Evolutionary conservation across 208 protist species (phyloP).

Genomic region (Trichomonas vaginalis): DNA sequence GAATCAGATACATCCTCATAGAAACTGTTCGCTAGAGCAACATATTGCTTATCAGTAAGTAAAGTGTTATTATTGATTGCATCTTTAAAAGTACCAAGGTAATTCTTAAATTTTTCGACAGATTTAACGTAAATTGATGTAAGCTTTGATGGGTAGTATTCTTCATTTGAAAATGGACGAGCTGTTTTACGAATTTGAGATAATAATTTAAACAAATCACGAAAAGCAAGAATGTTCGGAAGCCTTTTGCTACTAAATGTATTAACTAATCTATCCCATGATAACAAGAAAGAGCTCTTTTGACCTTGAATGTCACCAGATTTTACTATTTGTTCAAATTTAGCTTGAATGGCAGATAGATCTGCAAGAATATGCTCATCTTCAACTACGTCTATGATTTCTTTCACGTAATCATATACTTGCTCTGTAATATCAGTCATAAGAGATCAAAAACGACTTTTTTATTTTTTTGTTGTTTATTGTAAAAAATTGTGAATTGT

Average conservation of each 20-base stretch:
- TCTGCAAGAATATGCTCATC: background rate
- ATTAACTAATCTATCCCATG: background rate
- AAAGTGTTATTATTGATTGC: background rate
- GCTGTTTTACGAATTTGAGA: background rate
- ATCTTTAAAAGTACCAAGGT: background rate
- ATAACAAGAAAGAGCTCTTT: background rate
- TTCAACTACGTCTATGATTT: background rate
- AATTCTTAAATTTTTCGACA: background rate
- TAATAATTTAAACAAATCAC: background rate
- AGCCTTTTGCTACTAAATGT: background rate
- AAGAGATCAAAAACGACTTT: no score
- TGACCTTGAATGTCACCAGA: background rate
- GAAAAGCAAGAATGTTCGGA: background rate
- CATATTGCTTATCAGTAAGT: background rate
- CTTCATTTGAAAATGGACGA: background rate
- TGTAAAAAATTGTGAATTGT: no score
- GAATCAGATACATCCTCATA: background rate
- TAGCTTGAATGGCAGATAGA: background rate
- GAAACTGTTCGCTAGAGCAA: background rate
- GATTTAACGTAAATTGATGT: background rate
- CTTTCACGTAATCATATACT: background rate
- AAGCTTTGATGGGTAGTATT: background rate
- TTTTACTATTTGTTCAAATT: background rate
- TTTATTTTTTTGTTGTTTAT: no score
- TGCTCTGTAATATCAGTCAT: background rate